phyloP scores from a whole-genome alignment of 2,329 filamentous ascomycete species.

The Alternaria infectoria region DNA sequence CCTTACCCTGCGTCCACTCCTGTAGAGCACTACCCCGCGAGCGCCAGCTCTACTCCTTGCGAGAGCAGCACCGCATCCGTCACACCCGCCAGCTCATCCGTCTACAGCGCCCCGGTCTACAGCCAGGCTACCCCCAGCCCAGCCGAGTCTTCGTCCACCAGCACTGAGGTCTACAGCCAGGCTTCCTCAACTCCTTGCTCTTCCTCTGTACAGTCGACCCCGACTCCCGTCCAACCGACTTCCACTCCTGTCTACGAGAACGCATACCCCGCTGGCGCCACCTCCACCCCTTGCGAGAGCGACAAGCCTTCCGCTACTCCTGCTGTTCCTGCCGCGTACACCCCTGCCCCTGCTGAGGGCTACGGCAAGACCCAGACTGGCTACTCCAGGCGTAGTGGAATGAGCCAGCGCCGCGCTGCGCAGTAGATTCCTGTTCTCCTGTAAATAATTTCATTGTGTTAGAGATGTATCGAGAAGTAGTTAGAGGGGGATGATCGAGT shows the following conservation, averaged over 20 bases:
- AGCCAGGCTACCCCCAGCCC: neutral
- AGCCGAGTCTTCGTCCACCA: neutral
- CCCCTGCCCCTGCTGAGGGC: neutral
- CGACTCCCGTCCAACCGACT: neutral
- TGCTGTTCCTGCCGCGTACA: neutral
- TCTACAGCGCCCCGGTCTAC: neutral
- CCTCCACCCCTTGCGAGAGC: conserved; percentile 19
- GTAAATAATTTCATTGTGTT: neutral
- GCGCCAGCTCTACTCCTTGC: conserved; percentile 5
- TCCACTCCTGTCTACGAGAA: conserved; percentile 5
- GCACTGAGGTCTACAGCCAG: neutral
- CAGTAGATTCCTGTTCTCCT: neutral
- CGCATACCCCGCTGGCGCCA: conserved; percentile 5
- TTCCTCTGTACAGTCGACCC: neutral
- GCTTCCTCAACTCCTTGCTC: conserved; percentile 1
- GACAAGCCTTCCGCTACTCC: conserved; percentile 12
- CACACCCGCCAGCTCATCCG: neutral
- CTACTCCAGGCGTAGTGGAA: conserved; percentile 30
- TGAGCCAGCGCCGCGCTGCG: conserved; percentile 28
- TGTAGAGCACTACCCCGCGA: neutral
- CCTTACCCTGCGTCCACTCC: neutral
- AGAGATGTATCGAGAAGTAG: neutral
- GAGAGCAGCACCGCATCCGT: neutral
- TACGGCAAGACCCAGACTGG: conserved; percentile 9
- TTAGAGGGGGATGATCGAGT: neutral